Evolutionary conservation across 2,329 filamentous ascomycete species (phyloP).

Genomic region (Fusarium sp.): DNA sequence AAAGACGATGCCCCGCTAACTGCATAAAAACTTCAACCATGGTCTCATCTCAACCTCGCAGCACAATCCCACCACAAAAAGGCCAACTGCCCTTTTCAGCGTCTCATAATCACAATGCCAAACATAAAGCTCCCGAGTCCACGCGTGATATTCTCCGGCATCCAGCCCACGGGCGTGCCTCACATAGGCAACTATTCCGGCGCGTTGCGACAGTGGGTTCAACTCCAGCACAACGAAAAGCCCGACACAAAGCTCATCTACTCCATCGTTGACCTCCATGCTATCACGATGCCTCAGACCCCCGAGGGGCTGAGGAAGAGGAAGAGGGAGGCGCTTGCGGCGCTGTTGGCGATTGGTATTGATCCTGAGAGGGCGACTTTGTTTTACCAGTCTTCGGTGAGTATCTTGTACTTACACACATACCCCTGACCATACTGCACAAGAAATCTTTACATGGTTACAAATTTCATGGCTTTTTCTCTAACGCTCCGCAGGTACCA

Average conservation of each 20-base stretch:
- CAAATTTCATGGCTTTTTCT: not conserved
- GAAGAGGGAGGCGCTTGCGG: constrained; percentile 79
- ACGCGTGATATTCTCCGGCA: constrained; percentile 86
- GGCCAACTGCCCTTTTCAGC: not conserved
- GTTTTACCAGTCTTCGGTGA: constrained; percentile 82
- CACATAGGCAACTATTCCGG: constrained; percentile 97
- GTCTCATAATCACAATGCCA: constrained; percentile 6
- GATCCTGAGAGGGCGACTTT: constrained; percentile 79
- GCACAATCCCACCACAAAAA: not conserved
- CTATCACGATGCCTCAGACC: constrained; percentile 81
- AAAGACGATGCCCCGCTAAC: constrained; percentile 32
- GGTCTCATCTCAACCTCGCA: constrained; percentile 3
- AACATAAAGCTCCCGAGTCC: constrained; percentile 20
- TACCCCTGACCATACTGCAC: too few species aligned
- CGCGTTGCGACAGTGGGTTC: constrained; percentile 86
- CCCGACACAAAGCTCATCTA: constrained; percentile 72
- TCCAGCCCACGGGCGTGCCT: constrained; percentile 93
- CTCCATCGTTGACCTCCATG: constrained; percentile 93
- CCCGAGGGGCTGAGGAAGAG: constrained; percentile 67
- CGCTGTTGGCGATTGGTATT: constrained; percentile 83
- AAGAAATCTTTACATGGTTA: too few species aligned
- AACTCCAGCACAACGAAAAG: constrained; percentile 70
- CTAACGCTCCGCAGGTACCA: constrained; percentile 61
- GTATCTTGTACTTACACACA: constrained; percentile 40
- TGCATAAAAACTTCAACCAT: constrained; percentile 36